phyloP scores from a whole-genome alignment of 1,284 basidiomycete species.

The Inonotus obliquus region DNA sequence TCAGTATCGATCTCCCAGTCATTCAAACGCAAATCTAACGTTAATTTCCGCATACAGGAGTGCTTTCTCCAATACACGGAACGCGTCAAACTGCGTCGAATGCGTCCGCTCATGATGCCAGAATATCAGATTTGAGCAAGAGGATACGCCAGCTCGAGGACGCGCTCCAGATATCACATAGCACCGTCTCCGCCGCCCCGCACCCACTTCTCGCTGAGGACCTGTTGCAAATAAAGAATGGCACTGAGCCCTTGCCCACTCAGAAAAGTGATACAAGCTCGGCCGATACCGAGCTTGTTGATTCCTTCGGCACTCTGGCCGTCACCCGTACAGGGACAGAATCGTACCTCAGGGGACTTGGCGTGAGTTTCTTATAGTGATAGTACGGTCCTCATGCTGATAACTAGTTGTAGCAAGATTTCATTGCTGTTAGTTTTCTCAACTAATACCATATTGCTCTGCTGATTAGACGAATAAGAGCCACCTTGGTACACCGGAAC shows the following conservation, averaged over 20 bases:
- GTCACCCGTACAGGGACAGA: constrained; percentile 13
- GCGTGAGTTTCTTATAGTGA: constrained; percentile 7
- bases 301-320: constrained; percentile 12
- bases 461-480: neutral
- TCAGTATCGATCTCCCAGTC: neutral
- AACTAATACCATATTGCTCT: neutral
- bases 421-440: neutral
- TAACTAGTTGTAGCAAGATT: neutral
- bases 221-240: constrained; percentile 24
- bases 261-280: neutral
- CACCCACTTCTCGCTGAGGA: constrained; percentile 27
- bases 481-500: neutral
- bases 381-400: neutral
- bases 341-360: constrained; percentile 10
- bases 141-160: constrained; percentile 23
- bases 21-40: neutral
- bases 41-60: neutral
- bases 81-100: constrained; percentile 18
- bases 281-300: constrained; percentile 1
- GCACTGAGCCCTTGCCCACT: neutral
- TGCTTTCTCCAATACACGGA: neutral
- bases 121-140: constrained; percentile 21
- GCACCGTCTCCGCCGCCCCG: constrained; percentile 15
- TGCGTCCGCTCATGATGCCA: constrained; percentile 21
- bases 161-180: constrained; percentile 21